Evolutionary conservation across 2,329 filamentous ascomycete species (phyloP).

Genomic region (Aspergillus alliaceus): DNA sequence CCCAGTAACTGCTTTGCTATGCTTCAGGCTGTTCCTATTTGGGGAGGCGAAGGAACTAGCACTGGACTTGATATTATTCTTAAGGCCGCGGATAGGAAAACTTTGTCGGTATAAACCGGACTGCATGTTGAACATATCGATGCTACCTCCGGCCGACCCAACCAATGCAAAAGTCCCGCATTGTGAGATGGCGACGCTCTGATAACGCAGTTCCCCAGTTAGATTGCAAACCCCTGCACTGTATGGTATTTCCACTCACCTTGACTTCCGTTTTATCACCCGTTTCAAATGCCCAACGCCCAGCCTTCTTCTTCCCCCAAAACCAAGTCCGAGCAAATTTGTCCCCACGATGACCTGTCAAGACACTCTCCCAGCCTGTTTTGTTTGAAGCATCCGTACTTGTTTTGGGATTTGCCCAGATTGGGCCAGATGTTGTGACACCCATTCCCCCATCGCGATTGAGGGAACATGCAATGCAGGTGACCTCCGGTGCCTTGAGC

Average conservation of each 20-base stretch:
- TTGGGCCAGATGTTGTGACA: constrained; percentile 71
- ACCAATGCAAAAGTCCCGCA: constrained; percentile 93
- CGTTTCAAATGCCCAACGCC: constrained; percentile 88
- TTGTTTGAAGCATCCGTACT: constrained; percentile 70
- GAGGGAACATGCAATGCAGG: constrained; percentile 83
- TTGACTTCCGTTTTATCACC: constrained; percentile 77
- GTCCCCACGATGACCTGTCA: constrained; percentile 88
- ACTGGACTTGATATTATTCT: neutral
- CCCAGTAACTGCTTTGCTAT: constrained; percentile 80
- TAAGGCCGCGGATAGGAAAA: constrained; percentile 66
- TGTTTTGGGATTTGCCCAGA: constrained; percentile 77
- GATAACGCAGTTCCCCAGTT: constrained; percentile 22
- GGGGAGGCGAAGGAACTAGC: neutral
- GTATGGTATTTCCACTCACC: constrained; percentile 27
- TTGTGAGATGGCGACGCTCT: constrained; percentile 82
- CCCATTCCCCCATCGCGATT: constrained; percentile 96
- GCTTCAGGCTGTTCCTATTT: constrained; percentile 61
- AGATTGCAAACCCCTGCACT: neutral
- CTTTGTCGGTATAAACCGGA: constrained; percentile 85
- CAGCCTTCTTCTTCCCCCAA: constrained; percentile 91
- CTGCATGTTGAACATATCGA: constrained; percentile 97
- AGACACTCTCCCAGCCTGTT: constrained; percentile 95
- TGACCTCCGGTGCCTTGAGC: constrained; percentile 89
- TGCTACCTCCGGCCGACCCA: constrained; percentile 76
- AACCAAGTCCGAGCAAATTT: constrained; percentile 92